A percentile compares a stretch with the other conserved stretches of the same genome.
Evolutionary conservation across 305 asterid species (phyloP).

Genomic region (Fraxinus latifolia): DNA sequence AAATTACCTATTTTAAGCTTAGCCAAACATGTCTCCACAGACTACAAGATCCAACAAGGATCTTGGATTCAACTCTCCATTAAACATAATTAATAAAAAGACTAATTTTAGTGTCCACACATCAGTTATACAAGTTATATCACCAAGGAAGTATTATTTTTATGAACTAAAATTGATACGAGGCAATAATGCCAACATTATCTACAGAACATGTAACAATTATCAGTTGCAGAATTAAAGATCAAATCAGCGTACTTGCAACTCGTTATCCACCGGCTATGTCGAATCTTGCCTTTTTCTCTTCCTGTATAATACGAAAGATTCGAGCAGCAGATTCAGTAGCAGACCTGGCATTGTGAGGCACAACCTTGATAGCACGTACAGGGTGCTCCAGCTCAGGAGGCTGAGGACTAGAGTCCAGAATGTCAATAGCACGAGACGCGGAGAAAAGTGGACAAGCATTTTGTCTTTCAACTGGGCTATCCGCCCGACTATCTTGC

Average conservation of each 20-base stretch:
- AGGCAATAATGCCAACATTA: background rate
- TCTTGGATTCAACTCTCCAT: background rate
- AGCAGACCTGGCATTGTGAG: constrained; percentile 67
- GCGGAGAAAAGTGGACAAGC: constrained; percentile 51
- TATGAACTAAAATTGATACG: background rate
- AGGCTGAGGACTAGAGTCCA: constrained; percentile 18
- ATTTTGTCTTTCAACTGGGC: constrained; percentile 28
- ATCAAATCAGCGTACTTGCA: background rate
- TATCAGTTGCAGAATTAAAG: background rate
- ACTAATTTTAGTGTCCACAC: background rate
- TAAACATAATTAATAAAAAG: background rate
- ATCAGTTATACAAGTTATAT: background rate
- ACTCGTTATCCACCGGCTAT: constrained; percentile 8
- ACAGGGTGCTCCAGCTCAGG: constrained; percentile 25
- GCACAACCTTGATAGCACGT: constrained; percentile 50
- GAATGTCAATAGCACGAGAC: constrained; percentile 26
- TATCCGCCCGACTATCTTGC: constrained; percentile 11
- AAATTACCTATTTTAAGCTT: background rate
- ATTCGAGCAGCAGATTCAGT: constrained; percentile 81
- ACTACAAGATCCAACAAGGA: background rate
- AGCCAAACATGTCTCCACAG: background rate
- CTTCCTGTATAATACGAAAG: constrained; percentile 74
- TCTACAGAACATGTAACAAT: constrained; percentile 21
- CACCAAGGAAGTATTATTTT: background rate
- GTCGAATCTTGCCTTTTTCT: constrained; percentile 53